phyloP scores from a whole-genome alignment of 2,329 filamentous ascomycete genomes.

The Triangularia verruculosa region DNA sequence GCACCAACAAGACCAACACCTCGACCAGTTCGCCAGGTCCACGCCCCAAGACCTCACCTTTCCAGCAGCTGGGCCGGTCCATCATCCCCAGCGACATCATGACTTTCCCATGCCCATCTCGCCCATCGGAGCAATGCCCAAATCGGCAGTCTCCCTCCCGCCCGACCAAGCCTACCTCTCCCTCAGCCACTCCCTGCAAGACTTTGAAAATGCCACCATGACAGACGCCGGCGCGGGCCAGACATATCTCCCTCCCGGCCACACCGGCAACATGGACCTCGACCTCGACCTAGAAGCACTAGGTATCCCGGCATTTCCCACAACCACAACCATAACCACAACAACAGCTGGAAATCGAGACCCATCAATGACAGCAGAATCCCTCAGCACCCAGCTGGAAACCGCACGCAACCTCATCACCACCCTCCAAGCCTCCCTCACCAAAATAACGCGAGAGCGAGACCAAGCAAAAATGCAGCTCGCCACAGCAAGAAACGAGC shows the following conservation, averaged over 20 bases:
- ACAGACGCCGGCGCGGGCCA: not conserved
- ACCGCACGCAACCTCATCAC: not conserved
- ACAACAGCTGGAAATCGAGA: not conserved
- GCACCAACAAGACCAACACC: slow-evolving; percentile 3
- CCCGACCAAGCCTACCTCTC: not conserved
- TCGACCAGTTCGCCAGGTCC: not conserved
- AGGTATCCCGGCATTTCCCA: not conserved
- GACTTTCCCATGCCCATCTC: not conserved
- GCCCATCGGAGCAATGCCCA: not conserved
- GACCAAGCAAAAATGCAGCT: slow-evolving; percentile 23
- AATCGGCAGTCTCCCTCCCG: not conserved
- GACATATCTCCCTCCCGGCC: not conserved
- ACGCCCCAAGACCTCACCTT: not conserved
- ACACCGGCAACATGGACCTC: not conserved
- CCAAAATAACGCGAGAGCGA: slow-evolving; percentile 15
- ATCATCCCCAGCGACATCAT: not conserved
- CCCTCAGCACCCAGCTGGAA: not conserved
- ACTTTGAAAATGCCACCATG: not conserved
- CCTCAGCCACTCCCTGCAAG: not conserved
- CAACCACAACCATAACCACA: not conserved
- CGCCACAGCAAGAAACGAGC: slow-evolving; percentile 24
- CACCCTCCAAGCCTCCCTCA: not conserved
- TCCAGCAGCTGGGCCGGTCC: not conserved
- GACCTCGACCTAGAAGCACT: not conserved
- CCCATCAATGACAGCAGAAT: not conserved